Percentiles rank a stretch among this genome's conserved stretches.
Conservation (phyloP, 371 early-diverging fungal genomes). For the Rhizopus arrhizus region DNA sequence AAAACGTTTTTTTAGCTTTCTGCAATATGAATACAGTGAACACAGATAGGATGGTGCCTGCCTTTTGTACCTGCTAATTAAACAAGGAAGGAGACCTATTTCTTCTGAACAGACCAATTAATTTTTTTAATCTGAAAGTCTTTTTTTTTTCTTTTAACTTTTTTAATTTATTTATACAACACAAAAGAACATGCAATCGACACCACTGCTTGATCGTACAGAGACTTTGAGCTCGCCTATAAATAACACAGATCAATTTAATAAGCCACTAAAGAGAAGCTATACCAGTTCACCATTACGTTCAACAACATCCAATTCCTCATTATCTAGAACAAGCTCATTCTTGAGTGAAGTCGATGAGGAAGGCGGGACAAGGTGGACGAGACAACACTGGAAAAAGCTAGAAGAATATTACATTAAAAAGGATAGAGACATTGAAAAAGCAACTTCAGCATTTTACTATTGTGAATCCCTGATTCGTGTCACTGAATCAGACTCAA, state of each 20-base stretch:
- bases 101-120: too few relatives aligned
- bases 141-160: background rate
- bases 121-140: too few relatives aligned
- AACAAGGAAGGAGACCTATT: too few relatives aligned
- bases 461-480: conserved; percentile 9
- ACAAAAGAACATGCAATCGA: background rate
- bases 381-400: conserved; percentile 22
- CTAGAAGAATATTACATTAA: conserved; percentile 23
- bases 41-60: too few relatives aligned
- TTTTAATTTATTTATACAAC: background rate
- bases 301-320: background rate
- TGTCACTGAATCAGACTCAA: background rate
- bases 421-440: conserved; percentile 19
- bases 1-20: too few relatives aligned
- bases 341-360: conserved; percentile 13
- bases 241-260: background rate
- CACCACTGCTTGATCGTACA: background rate
- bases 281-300: background rate
- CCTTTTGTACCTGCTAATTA: too few relatives aligned
- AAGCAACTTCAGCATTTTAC: conserved; percentile 22
- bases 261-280: background rate
- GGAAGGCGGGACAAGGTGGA: conserved; percentile 11
- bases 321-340: conserved; percentile 3
- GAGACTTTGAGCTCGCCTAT: background rate
- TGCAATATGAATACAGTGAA: too few relatives aligned